Base-by-base conservation (phyloP, 257 asterid species). In the Przewalskia tangutica region DNA sequence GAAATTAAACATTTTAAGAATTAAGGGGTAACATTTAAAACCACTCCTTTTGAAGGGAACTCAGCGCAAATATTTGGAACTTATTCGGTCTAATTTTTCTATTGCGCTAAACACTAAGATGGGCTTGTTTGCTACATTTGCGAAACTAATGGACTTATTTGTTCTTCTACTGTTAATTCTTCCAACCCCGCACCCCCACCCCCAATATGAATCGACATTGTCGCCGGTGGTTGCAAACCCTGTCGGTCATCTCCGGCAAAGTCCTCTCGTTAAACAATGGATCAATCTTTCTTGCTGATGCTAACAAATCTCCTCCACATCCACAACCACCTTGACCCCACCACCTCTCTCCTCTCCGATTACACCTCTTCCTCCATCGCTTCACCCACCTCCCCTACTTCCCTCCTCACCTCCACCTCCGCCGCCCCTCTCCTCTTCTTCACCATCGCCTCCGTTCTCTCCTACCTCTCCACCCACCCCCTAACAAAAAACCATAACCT, bases 391-490 rank as follows among this genome's bases (percentile, higher is more conserved):
- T 84, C 90, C 62, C 85, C 92, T 4, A 48, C 90, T 67, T 82
- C 90, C 73, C 88, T 87, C 50, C 89, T 91, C 65, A 68, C 88
- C 77, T 86, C 99, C 84, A 86, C 97, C 71, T 90, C 99, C 84
- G 93, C 97, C 84, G 99, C 98, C 9, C 98, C 98, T 9, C 97
- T 94, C 68, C 98, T 96, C 85, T 94, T 96, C 95, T 94, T 94
- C 88, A 94, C 99, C 36, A 92, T 96, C 88, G 97, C 98, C 55
- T 90, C 99, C 85, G 95, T 94, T 85, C 97, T 94, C 84, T 90
- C 99, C 76, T 90, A 94, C 92, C 82, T 96, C 85, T 92, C 99
- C 67, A 84, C 99, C 80, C 86, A 84, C 80, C 90, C 88, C 92
- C 90, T 0, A 38, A 85, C 84, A 82, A 89, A 38, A 89, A 75